Percentiles rank a stretch among this genome's conserved stretches.
Evolutionary conservation across 2,329 filamentous ascomycete genomes (phyloP).

Genomic region (Fusarium papillatum): DNA sequence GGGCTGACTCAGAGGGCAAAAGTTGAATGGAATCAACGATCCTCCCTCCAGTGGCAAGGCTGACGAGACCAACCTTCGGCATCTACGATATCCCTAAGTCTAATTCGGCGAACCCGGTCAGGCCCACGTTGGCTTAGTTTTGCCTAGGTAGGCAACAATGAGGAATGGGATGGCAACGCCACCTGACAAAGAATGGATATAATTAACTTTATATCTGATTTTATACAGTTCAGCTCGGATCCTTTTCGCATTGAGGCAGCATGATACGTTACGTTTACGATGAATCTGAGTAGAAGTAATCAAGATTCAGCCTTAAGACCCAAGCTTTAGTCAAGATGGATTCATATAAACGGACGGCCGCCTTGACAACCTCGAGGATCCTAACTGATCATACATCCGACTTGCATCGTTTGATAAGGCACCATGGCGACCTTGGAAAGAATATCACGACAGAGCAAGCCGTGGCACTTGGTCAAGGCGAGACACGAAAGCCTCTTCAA

Average conservation of each 20-base stretch:
- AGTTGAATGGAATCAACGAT: not conserved
- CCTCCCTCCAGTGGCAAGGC: not conserved
- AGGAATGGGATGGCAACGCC: not conserved
- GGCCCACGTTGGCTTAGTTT: not conserved
- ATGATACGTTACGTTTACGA: not conserved
- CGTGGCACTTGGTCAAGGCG: not conserved
- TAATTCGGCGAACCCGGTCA: not conserved
- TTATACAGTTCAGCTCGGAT: not conserved
- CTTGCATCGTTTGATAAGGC: not conserved
- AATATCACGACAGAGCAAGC: not conserved
- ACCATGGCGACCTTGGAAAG: not conserved
- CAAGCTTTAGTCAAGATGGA: not conserved
- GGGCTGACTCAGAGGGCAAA: not conserved
- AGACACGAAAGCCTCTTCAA: not conserved
- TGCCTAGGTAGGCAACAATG: not conserved
- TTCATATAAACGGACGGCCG: not conserved
- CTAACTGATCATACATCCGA: not conserved
- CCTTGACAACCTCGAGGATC: not conserved
- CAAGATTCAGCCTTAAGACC: not conserved
- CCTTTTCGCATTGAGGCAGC: not conserved
- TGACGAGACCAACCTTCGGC: not conserved
- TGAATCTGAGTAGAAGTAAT: not conserved
- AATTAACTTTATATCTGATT: not conserved
- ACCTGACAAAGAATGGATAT: not conserved
- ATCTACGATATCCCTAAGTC: not conserved